Evolutionary conservation across 192 early-diverging fungal species (phyloP), one percentile per base, ranked within the genome.

Genomic region (Funneliformis geosporum): DNA sequence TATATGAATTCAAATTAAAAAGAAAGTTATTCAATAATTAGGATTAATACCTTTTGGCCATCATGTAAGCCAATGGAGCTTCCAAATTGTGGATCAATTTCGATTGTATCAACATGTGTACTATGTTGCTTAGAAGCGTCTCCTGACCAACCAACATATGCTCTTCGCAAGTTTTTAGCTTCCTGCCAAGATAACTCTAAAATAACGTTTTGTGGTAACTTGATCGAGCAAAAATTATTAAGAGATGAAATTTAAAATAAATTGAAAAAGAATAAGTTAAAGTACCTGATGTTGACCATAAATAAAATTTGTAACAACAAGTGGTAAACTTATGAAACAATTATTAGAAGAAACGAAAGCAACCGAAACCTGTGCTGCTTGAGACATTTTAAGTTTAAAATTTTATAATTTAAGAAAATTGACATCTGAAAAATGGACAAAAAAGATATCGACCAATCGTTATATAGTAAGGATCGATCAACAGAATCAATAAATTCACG

Each of bases 41-140:
- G 50, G 39, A 27, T 21, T 7, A 40, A 39, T 85, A 89, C 90
- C 87, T 87, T 87, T 42, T 87, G 84, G 11, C 92, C 92, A 46
- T 90, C 88, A 4, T 78, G 38, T 38, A 95, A 81, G 16, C 93
- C 93, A 66, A 93, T 88, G 5, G 85, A 85, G 38, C 80, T 87
- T 66, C 87, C 94, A 75, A 92, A 91, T 75, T 87, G 84, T 8
- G 90, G 86, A 83, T 95, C 94, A 70, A 95, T 89, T 73, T 94
- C 93, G 18, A 95, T 81, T 14, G 87, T 83, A 14, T 90, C 88
- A 16, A 14, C n/a, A 42, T 70, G 14, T 25, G 33, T 6, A 60
- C 27, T 21, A 1, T 16, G 4, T 16, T 18, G n/a, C 61, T 59
- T 79, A 59, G 66, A 69, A 50, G 50, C 0, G 8, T 86, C 83